phyloP scores from a whole-genome alignment of 2,329 filamentous ascomycete species.

The Aspergillus thermomutatus region DNA sequence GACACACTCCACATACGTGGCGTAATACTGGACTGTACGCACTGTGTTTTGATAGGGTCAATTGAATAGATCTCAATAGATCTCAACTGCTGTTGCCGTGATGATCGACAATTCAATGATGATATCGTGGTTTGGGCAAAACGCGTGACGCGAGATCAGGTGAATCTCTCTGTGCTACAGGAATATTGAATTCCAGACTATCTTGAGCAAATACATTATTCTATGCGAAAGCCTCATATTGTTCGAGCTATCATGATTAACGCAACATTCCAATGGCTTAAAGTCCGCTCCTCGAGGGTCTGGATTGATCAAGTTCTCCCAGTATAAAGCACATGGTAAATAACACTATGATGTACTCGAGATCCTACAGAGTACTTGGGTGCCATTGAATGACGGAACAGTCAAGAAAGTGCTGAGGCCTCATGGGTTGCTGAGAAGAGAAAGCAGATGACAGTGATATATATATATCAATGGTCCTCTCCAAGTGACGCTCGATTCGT shows the following conservation, averaged over 20 bases:
- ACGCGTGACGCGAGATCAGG: constrained; percentile 32
- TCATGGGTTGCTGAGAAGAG: neutral
- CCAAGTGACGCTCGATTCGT: neutral
- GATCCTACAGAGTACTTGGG: neutral
- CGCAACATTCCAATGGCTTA: neutral
- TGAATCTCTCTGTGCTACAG: constrained; percentile 10
- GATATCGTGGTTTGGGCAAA: constrained; percentile 25
- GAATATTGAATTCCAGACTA: neutral
- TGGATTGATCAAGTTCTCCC: neutral
- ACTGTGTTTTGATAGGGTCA: neutral
- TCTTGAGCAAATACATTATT: neutral
- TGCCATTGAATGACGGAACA: neutral
- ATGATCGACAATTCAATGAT: constrained; percentile 20
- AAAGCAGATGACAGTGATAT: neutral
- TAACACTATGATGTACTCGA: neutral
- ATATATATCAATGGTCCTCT: neutral
- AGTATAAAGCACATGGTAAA: neutral
- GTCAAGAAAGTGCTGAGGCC: neutral
- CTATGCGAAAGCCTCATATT: neutral
- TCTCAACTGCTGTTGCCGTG: neutral
- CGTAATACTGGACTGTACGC: neutral
- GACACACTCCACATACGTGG: neutral
- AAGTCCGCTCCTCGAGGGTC: neutral
- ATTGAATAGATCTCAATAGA: neutral
- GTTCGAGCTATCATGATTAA: neutral